These are phyloP conservation scores for Xylaria flabelliformis DNA, from an alignment of 495 filamentous ascomycete genomes.

Conservation along the genomic window DNA sequence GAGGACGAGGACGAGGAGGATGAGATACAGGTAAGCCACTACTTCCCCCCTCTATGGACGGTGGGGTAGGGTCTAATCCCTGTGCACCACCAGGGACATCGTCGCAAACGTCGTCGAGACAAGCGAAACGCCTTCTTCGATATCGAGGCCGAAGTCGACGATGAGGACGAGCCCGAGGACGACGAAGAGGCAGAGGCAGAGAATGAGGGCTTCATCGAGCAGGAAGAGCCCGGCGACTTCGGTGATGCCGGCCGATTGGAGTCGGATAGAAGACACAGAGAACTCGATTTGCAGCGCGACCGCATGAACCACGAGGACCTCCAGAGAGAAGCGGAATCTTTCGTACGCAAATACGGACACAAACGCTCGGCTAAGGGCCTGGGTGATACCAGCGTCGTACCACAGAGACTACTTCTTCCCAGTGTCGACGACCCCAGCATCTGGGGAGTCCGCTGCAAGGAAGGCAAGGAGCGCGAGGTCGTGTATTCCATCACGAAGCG, in stretches of 20 bases:
- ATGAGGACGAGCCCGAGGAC: conserved; percentile 88
- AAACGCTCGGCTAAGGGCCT: conserved; percentile 52
- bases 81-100: conserved; percentile 62
- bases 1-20: conserved; percentile 67
- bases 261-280: conserved; percentile 91
- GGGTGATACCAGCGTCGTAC: conserved; percentile 71
- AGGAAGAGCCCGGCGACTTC: conserved; percentile 89
- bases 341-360: conserved; percentile 82
- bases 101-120: conserved; percentile 77
- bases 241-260: conserved; percentile 79
- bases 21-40: conserved; percentile 58
- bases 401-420: conserved; percentile 87
- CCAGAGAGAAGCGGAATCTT: conserved; percentile 86
- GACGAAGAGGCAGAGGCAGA: conserved; percentile 88
- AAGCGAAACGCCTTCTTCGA: conserved; percentile 85
- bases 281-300: conserved; percentile 91
- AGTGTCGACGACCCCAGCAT: conserved; percentile 95
- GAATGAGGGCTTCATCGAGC: conserved; percentile 81
- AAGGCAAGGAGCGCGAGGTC: conserved; percentile 92
- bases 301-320: conserved; percentile 84
- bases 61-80: neutral
- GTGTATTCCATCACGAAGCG: conserved; percentile 84
- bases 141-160: conserved; percentile 95
- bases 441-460: conserved; percentile 91
- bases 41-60: neutral